Conservation (phyloP, 345 rosid species). For the Eucalyptus globulus region DNA sequence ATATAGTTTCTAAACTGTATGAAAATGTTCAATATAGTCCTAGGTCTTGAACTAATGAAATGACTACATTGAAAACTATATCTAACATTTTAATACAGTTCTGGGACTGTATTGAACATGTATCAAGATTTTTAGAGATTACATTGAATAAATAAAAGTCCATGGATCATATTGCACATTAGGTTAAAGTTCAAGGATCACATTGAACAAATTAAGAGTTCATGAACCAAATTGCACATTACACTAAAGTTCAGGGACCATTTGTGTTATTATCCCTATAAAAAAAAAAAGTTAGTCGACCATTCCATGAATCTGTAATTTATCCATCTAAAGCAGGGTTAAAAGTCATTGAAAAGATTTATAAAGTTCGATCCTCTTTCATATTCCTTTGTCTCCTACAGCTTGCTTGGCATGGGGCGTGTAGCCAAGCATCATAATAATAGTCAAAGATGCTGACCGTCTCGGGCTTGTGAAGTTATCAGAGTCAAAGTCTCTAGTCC, state of each 20-base stretch:
- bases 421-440: background rate
- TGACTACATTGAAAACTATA: no score
- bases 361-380: background rate
- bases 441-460: background rate
- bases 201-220: no score
- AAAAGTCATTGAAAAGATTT: background rate
- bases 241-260: fast-evolving
- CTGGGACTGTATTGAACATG: fast-evolving
- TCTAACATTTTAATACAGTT: no score
- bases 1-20: fast-evolving
- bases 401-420: background rate
- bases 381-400: background rate
- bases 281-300: background rate
- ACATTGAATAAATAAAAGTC: no score
- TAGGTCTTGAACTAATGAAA: no score
- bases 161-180: no score
- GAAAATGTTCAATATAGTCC: no score
- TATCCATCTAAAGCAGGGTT: background rate
- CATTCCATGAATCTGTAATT: background rate
- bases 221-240: fast-evolving
- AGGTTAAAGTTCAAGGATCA: fast-evolving
- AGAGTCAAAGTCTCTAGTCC: background rate
- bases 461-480: background rate
- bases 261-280: no score
- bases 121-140: no score